phyloP scores from a whole-genome alignment of 1,284 basidiomycete genomes.

The Melampsora larici-populina region DNA sequence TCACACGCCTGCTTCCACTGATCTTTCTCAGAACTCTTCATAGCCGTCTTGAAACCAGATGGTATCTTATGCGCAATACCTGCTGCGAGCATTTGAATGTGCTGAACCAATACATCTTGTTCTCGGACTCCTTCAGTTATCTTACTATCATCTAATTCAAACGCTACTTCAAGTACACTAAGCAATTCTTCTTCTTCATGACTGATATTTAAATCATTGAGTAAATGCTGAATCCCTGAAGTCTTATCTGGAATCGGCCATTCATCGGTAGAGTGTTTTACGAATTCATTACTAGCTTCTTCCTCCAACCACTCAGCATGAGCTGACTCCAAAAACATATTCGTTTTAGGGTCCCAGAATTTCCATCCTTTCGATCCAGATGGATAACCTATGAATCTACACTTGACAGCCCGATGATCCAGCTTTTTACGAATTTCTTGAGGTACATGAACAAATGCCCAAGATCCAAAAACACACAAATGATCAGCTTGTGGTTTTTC shows the following conservation, averaged over 20 bases:
- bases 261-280: not conserved
- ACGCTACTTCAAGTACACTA: not conserved
- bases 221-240: not conserved
- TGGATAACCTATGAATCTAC: not conserved
- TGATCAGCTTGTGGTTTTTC: constrained; percentile 7
- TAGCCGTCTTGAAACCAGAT: not conserved
- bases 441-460: constrained; percentile 14
- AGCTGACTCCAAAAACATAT: not conserved
- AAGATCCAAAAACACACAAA: constrained; percentile 5
- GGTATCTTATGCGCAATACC: not conserved
- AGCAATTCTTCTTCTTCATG: not conserved
- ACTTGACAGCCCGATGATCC: not conserved
- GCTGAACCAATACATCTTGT: no score
- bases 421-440: not conserved
- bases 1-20: constrained; percentile 1
- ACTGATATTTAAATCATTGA: not conserved
- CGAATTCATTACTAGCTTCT: no score
- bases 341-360: not conserved
- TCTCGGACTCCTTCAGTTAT: no score
- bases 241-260: not conserved
- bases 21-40: not conserved
- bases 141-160: no score
- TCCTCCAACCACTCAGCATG: not conserved
- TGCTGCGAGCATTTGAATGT: no score
- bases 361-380: constrained; percentile 9